A percentile compares a stretch with the other conserved stretches of the same genome.
Evolutionary conservation across 208 protist genomes (phyloP).

Genomic region (Angomonas deanei): DNA sequence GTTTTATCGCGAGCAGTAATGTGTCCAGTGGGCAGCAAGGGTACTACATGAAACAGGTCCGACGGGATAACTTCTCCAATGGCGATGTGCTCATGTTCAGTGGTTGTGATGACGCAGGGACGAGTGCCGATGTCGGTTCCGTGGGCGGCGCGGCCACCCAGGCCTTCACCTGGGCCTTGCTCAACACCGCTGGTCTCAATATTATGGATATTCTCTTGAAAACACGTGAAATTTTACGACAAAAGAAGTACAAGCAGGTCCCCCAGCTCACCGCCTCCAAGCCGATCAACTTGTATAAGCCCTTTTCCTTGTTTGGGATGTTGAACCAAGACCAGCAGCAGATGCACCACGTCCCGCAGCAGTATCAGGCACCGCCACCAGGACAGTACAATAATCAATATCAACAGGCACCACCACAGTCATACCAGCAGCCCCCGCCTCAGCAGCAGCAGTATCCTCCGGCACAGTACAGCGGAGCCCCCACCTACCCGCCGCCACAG

Average conservation of each 20-base stretch:
- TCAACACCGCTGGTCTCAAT: slow-evolving; percentile 55
- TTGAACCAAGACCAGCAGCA: slow-evolving; percentile 53
- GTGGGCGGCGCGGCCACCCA: slow-evolving; percentile 76
- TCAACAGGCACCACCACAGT: not conserved
- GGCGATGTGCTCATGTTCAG: slow-evolving; percentile 89
- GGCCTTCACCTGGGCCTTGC: slow-evolving; percentile 65
- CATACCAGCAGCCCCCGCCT: slow-evolving; percentile 9
- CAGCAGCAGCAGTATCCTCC: slow-evolving; percentile 14
- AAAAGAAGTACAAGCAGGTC: slow-evolving; percentile 74
- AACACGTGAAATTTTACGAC: slow-evolving; percentile 60
- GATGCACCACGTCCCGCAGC: slow-evolving; percentile 61
- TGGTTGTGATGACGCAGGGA: slow-evolving; percentile 81
- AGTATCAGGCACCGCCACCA: slow-evolving; percentile 34
- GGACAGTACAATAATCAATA: slow-evolving; percentile 5
- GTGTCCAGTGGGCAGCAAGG: not conserved
- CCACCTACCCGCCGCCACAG: not conserved
- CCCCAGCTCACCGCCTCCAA: slow-evolving; percentile 89
- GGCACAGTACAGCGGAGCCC: slow-evolving; percentile 6
- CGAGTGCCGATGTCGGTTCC: slow-evolving; percentile 35
- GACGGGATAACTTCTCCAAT: slow-evolving; percentile 62
- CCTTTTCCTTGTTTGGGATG: slow-evolving; percentile 88
- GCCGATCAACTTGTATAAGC: slow-evolving; percentile 83
- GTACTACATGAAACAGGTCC: slow-evolving; percentile 58
- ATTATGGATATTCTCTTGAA: slow-evolving; percentile 80
- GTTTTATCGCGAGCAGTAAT: slow-evolving; percentile 46